phyloP scores from a whole-genome alignment of 129 eudicot species.

The Pittosporum tobira region DNA sequence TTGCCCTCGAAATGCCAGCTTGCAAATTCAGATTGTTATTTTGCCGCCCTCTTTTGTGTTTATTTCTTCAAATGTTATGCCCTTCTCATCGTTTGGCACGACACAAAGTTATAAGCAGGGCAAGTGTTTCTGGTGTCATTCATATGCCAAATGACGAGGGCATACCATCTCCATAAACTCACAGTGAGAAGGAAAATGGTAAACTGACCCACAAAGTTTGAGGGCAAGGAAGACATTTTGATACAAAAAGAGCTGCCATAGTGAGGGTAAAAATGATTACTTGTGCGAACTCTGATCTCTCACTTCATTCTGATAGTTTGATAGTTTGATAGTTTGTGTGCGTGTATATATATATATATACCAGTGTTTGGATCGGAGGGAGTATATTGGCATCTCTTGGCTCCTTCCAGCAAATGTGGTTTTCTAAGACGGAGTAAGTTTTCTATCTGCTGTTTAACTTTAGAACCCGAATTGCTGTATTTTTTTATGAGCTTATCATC shows the following conservation, averaged over 20 bases:
- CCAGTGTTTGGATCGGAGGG: conserved; percentile 98
- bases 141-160: too few species aligned
- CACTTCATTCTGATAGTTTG: background rate
- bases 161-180: too few species aligned
- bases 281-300: background rate
- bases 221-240: too few species aligned
- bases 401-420: conserved; percentile 99
- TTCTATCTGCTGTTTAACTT: background rate
- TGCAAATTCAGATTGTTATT: too few species aligned
- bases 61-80: background rate
- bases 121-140: background rate
- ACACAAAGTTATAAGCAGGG: background rate
- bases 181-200: too few species aligned
- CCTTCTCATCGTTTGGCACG: background rate
- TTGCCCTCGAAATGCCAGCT: too few species aligned
- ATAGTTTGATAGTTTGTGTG: background rate
- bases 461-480: background rate
- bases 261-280: too few species aligned
- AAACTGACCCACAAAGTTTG: too few species aligned
- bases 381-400: conserved; percentile 97
- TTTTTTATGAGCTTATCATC: background rate
- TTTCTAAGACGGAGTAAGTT: conserved; percentile 95
- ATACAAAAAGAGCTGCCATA: too few species aligned
- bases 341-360: background rate
- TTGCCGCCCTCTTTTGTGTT: background rate